phyloP scores from a whole-genome alignment of 2,329 filamentous ascomycete genomes.

The Talaromyces sp. region DNA sequence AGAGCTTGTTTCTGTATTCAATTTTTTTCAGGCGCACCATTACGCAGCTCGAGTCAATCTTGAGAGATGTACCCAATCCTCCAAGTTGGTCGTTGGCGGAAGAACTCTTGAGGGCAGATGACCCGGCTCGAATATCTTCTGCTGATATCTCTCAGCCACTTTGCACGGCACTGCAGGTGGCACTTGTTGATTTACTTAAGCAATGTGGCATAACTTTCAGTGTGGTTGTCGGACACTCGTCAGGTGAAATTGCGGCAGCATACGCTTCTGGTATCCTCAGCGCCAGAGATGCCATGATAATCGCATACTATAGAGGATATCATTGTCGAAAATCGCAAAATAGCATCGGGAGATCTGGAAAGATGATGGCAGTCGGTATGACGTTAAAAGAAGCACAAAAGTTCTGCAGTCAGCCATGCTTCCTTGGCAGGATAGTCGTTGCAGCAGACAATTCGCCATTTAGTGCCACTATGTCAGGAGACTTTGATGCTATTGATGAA shows the following conservation, averaged over 20 bases:
- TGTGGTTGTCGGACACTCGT: conserved; percentile 48
- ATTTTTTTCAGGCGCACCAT: neutral
- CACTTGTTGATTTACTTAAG: conserved; percentile 22
- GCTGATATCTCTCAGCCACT: conserved; percentile 25
- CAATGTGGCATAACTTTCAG: conserved; percentile 32
- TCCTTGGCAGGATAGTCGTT: conserved; percentile 30
- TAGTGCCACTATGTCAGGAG: conserved; percentile 47
- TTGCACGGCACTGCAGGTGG: conserved; percentile 26
- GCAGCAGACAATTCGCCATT: conserved; percentile 41
- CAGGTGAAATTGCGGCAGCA: conserved; percentile 50
- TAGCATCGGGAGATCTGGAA: conserved; percentile 30
- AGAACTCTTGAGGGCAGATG: conserved; percentile 20
- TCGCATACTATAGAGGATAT: conserved; percentile 48
- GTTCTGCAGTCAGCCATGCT: conserved; percentile 25
- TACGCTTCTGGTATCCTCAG: conserved; percentile 49
- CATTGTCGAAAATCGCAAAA: conserved; percentile 23
- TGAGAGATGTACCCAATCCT: conserved; percentile 1
- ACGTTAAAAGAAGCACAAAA: conserved; percentile 35
- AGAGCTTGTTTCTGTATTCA: conserved; percentile 21
- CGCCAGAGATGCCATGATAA: conserved; percentile 41
- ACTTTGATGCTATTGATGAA: conserved; percentile 35
- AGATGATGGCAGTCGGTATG: conserved; percentile 50
- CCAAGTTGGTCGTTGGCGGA: conserved; percentile 23
- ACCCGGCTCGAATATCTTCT: conserved; percentile 19
- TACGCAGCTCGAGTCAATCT: neutral